These are phyloP conservation scores for Cladosporium austrohemisphaericum DNA, from an alignment of 2,329 filamentous ascomycete species.

Conservation along the genomic window DNA sequence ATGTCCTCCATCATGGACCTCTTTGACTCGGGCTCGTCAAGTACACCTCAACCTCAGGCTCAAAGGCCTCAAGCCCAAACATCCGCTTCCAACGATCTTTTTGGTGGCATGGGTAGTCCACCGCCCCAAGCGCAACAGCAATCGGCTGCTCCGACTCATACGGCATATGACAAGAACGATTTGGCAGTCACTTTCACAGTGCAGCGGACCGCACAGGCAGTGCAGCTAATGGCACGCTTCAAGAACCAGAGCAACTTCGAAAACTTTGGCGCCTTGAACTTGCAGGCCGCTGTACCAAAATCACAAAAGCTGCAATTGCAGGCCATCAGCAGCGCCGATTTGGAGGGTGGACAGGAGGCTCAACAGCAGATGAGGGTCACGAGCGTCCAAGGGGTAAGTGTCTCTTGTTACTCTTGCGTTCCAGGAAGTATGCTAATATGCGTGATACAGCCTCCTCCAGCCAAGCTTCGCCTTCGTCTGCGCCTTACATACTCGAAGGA, in stretches of 20 bases:
- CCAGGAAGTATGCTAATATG: neutral
- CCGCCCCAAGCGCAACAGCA: constrained; percentile 35
- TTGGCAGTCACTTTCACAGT: constrained; percentile 76
- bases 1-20: constrained; percentile 80
- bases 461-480: constrained; percentile 72
- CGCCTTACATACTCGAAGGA: constrained; percentile 77
- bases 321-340: constrained; percentile 76
- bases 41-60: constrained; percentile 34
- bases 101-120: constrained; percentile 42
- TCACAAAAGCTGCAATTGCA: constrained; percentile 90
- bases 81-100: constrained; percentile 38
- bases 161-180: constrained; percentile 83
- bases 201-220: constrained; percentile 73
- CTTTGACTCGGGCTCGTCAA: constrained; percentile 55
- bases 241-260: constrained; percentile 61
- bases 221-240: constrained; percentile 82
- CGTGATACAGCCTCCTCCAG: constrained; percentile 59
- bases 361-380: constrained; percentile 87
- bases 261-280: constrained; percentile 67
- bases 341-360: constrained; percentile 75
- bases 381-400: constrained; percentile 82
- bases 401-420: neutral
- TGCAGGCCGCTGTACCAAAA: constrained; percentile 95
- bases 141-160: constrained; percentile 45
- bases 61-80: constrained; percentile 33